Evolutionary conservation across 2,329 filamentous ascomycete genomes (phyloP), one percentile per base, ranked within the genome.

Genomic region (Alternaria sp.): DNA sequence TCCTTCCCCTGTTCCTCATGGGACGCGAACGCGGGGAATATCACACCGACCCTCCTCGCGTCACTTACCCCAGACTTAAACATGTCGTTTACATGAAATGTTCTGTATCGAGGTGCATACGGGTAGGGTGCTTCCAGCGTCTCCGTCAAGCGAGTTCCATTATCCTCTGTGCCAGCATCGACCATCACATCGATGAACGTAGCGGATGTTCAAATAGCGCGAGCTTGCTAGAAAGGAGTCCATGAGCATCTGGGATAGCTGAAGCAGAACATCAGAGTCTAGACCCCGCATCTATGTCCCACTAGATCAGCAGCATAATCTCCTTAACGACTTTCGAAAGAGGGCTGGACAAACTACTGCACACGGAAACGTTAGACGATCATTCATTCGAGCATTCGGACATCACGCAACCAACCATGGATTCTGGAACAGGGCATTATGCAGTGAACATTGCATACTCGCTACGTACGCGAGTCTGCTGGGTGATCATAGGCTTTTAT

Each of bases 321-420:
- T 54, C 54, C 54, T 39, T 61, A 63, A 55, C 45, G 46, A 56
- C 50, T 59, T 23, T 59, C 59, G 55, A 62, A 36, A 14, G 13
- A 10, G 26, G 3, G 1, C 42, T 29, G n/a, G n/a, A 13, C 11
- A 44, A 40, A 37, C 36, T 52, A 48, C 26, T 29, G 24, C 46
- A 29, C n/a, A 5, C 57, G 56, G 42, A 64, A 58, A 62, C 53
- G 56, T 60, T 65, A 62, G 57, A 65, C 54, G 59, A 60, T 60
- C 33, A 17, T 34, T 10, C 17, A 14, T 34, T 10, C 17, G 21
- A 42, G n/a, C 36, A 34, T 26, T 50, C 44, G 24, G 7, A 33
- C 2, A 42, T 36, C 34, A 29, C 41, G 41, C 46, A 45, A 33
- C 21, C 46, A 45, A 33, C 21, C 36, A 40, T 17, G 5, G 14